These are phyloP conservation scores for Zoysia japonica DNA, from an alignment of 176 grass and related monocot genomes.

Conservation along the genomic window DNA sequence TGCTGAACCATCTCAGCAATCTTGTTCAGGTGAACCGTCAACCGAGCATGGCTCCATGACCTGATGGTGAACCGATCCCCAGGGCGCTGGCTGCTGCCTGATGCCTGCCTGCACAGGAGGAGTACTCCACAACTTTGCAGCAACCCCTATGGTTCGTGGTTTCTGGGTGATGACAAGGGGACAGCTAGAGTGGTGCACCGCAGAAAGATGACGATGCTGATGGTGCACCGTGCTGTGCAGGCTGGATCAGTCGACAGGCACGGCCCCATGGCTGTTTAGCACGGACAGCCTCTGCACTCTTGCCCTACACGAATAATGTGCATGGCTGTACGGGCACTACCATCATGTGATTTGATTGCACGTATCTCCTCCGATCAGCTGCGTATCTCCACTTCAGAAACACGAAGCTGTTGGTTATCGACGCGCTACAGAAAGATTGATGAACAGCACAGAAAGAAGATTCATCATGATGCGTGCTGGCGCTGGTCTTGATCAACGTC, in stretches of 20 bases:
- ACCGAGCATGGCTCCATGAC: no score
- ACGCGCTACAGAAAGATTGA: neutral
- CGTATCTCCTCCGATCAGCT: slow-evolving; percentile 26
- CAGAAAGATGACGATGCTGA: neutral
- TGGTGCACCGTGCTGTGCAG: neutral
- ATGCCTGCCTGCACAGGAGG: no score
- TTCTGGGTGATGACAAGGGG: no score
- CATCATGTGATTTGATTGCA: slow-evolving; percentile 34
- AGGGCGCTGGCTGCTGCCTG: no score
- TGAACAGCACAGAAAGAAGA: neutral
- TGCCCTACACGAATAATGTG: slow-evolving; percentile 19
- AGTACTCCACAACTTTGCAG: no score
- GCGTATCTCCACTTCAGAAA: slow-evolving; percentile 43
- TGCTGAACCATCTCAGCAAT: no score
- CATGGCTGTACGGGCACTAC: neutral
- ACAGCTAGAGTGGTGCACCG: no score
- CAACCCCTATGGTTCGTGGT: no score
- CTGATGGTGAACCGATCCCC: no score
- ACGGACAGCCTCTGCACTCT: neutral
- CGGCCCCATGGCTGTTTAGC: neutral
- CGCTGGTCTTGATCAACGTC: neutral
- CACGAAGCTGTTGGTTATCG: slow-evolving; percentile 1
- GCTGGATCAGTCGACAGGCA: slow-evolving; percentile 10
- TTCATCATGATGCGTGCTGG: neutral
- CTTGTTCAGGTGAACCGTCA: no score